Evolutionary conservation across 2,329 filamentous ascomycete genomes (phyloP), one percentile per base, ranked within the genome.

Genomic region (Stemphylium vesicarium): DNA sequence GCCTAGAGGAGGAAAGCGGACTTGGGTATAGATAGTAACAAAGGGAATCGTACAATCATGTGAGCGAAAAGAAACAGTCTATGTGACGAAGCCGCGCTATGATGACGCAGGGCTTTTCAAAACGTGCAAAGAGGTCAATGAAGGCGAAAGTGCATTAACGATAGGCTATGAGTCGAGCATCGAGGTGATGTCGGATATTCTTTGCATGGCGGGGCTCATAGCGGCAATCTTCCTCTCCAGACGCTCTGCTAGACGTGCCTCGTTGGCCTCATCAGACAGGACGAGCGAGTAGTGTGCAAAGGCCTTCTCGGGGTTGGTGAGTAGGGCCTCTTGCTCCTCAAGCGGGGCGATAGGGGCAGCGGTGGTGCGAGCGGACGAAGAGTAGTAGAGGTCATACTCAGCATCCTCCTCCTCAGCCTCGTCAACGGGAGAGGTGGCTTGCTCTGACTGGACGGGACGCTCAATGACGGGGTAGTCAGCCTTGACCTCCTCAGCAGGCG

Each of bases 271-370:
- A 54, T 83, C 78, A 1, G 80, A 78, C 22, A 89, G 83, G 26
- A 90, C 78, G n/a, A 92, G 81, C 62, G 89, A 84, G 65, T 84
- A 85, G 43, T 84, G 81, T 12, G 84, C 78, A 42, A 86, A 78
- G 2, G 82, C 77, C 80, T 93, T 93, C 64, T 89, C 87, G 1
- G 83, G 71, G 56, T 83, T 79, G 55, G 90, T 77, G 51, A 80
- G 78, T 11, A 75, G 61, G 10, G 44, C 47, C 41, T 73, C 69
- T 52, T 69, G 57, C 35, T 73, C 63, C 26, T 74, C 66, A 24
- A 65, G 54, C 11, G 67, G 37, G 26, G 70, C 62, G 53, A 52
- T 24, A 47, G 42, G 10, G 40, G 84, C 82, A 74, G 60, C 80
- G 71, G 56, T 77, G 53, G 59, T 75, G 56, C 37, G 73, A 37